These are phyloP conservation scores for Penicillium herquei DNA, from an alignment of 495 filamentous ascomycete species.

Conservation along the genomic window DNA sequence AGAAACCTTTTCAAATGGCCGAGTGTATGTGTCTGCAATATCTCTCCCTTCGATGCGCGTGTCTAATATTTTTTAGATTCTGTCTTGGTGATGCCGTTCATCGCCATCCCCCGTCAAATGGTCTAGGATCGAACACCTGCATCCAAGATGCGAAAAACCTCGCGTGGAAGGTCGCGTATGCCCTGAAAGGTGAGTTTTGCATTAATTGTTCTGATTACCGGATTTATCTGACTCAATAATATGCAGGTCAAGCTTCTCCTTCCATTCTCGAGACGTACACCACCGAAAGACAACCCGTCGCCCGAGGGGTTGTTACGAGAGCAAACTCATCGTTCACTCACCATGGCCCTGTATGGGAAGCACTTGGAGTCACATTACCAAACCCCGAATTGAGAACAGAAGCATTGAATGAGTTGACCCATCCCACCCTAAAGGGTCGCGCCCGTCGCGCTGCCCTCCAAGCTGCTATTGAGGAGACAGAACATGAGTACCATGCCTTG, in stretches of 20 bases:
- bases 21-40: slow-evolving; percentile 19
- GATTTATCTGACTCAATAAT: background rate
- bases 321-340: slow-evolving; percentile 50
- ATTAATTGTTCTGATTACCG: slow-evolving; percentile 21
- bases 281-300: slow-evolving; percentile 50
- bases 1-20: slow-evolving; percentile 40
- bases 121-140: slow-evolving; percentile 53
- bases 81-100: slow-evolving; percentile 54
- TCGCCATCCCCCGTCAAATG: slow-evolving; percentile 51
- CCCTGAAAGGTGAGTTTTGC: slow-evolving; percentile 31
- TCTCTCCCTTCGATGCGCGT: background rate
- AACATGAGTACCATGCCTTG: slow-evolving; percentile 48
- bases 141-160: slow-evolving; percentile 56
- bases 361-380: slow-evolving; percentile 39
- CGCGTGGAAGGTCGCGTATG: slow-evolving; percentile 55
- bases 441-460: slow-evolving; percentile 29
- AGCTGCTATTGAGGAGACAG: slow-evolving; percentile 36
- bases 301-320: slow-evolving; percentile 43
- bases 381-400: slow-evolving; percentile 28
- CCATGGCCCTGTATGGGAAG: slow-evolving; percentile 42
- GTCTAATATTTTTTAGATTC: slow-evolving; percentile 35
- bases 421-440: slow-evolving; percentile 31
- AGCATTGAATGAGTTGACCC: slow-evolving; percentile 32
- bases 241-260: slow-evolving; percentile 34
- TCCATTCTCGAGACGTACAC: slow-evolving; percentile 45